A percentile compares a stretch with the other conserved stretches of the same genome.
These are phyloP conservation scores for Hylodesmum podocarpum DNA, from an alignment of 306 rosid genomes.

Conservation along the genomic window DNA sequence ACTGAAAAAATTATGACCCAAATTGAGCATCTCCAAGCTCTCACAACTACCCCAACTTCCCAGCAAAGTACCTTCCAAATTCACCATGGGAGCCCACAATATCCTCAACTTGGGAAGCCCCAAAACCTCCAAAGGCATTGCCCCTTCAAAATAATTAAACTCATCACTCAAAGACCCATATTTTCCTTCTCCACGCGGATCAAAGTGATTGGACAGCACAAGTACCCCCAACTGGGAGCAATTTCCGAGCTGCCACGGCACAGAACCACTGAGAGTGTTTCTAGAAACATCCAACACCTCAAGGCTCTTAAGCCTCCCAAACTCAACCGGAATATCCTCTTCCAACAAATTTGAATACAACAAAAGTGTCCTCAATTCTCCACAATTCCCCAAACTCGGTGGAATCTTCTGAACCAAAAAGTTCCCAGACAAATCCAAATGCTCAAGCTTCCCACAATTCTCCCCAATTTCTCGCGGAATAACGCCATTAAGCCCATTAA, in stretches of 20 bases:
- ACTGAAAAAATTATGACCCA: slow-evolving; percentile 62
- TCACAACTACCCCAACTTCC: slow-evolving; percentile 68
- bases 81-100: slow-evolving; percentile 89
- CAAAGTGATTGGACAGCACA: slow-evolving; percentile 70
- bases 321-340: slow-evolving; percentile 62
- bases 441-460: slow-evolving; percentile 74
- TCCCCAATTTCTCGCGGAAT: slow-evolving; percentile 72
- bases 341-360: slow-evolving; percentile 74
- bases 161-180: slow-evolving; percentile 47
- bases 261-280: slow-evolving; percentile 65
- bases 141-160: slow-evolving; percentile 74
- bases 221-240: slow-evolving; percentile 64
- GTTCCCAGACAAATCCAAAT: slow-evolving; percentile 84
- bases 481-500: slow-evolving; percentile 55
- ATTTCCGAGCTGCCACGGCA: slow-evolving; percentile 70
- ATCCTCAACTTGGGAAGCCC: slow-evolving; percentile 69
- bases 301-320: slow-evolving; percentile 62
- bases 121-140: slow-evolving; percentile 58
- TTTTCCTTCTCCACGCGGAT: slow-evolving; percentile 42
- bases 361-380: slow-evolving; percentile 53
- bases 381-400: slow-evolving; percentile 70
- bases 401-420: slow-evolving; percentile 56
- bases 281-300: slow-evolving; percentile 84
- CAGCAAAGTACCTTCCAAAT: slow-evolving; percentile 59
- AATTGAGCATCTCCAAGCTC: slow-evolving; percentile 72